phyloP scores from a whole-genome alignment of 805 yeast genomes.

The Saccharomycopsis vini region DNA sequence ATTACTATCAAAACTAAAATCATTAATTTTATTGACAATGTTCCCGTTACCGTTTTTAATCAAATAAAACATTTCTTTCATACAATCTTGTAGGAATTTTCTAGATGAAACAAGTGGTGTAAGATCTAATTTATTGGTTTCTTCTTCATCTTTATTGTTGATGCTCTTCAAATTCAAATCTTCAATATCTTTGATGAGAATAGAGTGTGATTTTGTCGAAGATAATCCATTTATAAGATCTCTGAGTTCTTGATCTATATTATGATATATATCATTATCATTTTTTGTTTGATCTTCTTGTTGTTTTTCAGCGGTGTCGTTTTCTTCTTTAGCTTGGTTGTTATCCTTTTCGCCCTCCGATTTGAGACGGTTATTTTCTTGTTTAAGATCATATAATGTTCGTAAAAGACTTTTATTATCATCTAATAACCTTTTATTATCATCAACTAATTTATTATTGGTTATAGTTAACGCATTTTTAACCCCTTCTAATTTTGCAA shows the following conservation, averaged over 20 bases:
- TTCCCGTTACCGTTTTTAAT: constrained; percentile 18
- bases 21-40: constrained; percentile 15
- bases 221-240: constrained; percentile 12
- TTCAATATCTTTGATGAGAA: constrained; percentile 14
- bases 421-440: constrained; percentile 8
- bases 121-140: constrained; percentile 11
- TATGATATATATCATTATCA: neutral
- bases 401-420: constrained; percentile 13
- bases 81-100: constrained; percentile 23
- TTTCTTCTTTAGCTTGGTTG: neutral
- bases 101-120: constrained; percentile 22
- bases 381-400: constrained; percentile 9
- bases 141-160: neutral
- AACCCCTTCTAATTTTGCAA: constrained; percentile 46
- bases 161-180: constrained; percentile 6
- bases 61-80: constrained; percentile 24
- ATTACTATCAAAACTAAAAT: constrained; percentile 12
- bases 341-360: neutral
- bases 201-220: constrained; percentile 11
- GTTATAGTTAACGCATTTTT: constrained; percentile 29
- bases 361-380: constrained; percentile 9
- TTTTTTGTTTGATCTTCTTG: neutral
- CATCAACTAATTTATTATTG: constrained; percentile 15
- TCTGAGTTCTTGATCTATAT: constrained; percentile 13
- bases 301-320: neutral